Conservation (phyloP, 306 rosid genomes). For the Begonia masoniana region DNA sequence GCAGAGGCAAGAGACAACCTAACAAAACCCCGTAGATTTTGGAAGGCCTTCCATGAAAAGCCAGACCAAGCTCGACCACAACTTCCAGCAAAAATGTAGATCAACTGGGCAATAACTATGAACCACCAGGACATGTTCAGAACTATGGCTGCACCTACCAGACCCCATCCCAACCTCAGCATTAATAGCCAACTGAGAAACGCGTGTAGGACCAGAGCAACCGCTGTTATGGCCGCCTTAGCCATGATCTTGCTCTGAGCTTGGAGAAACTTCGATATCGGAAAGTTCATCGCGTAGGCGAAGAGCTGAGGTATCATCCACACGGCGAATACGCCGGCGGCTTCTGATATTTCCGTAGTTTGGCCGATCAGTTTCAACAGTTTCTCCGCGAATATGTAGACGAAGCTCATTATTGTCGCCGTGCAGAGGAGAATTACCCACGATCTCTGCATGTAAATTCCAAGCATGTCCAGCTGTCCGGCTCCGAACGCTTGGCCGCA, state of each 20-base stretch:
- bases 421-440: too few relatives aligned
- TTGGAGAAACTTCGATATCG: slow-evolving; percentile 68
- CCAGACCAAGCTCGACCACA: slow-evolving; percentile 77
- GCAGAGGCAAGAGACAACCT: slow-evolving; percentile 70
- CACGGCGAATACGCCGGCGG: slow-evolving; percentile 57
- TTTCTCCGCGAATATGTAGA: too few relatives aligned
- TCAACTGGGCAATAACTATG: slow-evolving; percentile 45
- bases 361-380: slow-evolving; percentile 52
- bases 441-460: too few relatives aligned
- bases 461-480: too few relatives aligned
- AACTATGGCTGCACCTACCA: slow-evolving; percentile 64
- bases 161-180: slow-evolving; percentile 46
- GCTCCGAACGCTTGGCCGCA: too few relatives aligned
- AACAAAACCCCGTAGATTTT: slow-evolving; percentile 52
- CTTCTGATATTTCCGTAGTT: slow-evolving; percentile 42
- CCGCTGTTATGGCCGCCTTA: slow-evolving; percentile 63
- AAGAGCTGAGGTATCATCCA: slow-evolving; percentile 91
- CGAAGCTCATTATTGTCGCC: too few relatives aligned
- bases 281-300: slow-evolving; percentile 71
- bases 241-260: slow-evolving; percentile 89
- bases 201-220: slow-evolving; percentile 41
- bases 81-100: slow-evolving; percentile 39
- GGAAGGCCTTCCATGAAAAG: slow-evolving; percentile 57
- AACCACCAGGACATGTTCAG: slow-evolving; percentile 71
- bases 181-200: slow-evolving; percentile 65